Conservation (phyloP, 345 rosid species). For the Raphanus raphanistrum region DNA sequence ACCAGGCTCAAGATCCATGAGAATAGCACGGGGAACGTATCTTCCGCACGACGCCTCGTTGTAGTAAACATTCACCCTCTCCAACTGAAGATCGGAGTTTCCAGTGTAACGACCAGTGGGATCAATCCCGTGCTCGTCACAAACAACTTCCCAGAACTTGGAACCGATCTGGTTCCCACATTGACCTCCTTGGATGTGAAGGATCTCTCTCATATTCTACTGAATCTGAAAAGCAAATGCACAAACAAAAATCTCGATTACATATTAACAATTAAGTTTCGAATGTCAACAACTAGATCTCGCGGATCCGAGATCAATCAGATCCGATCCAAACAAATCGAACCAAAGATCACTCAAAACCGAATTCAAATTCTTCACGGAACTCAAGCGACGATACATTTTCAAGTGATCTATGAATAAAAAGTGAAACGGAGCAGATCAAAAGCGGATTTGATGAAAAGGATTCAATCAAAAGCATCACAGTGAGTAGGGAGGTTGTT, state of each 20-base stretch:
- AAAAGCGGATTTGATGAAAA: neutral
- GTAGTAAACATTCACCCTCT: slow-evolving; percentile 73
- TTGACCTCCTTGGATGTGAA: slow-evolving; percentile 76
- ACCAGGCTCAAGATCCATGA: slow-evolving; percentile 83
- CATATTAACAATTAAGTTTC: neutral
- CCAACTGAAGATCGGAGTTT: slow-evolving; percentile 62
- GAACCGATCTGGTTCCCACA: slow-evolving; percentile 85
- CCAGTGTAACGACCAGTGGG: slow-evolving; percentile 75
- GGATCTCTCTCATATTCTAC: slow-evolving; percentile 69
- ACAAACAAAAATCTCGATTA: slow-evolving; percentile 18
- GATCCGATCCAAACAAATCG: slow-evolving; percentile 23
- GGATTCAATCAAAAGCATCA: slow-evolving; percentile 9
- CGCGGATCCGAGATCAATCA: slow-evolving; percentile 16
- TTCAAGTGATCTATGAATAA: neutral
- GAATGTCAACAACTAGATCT: neutral
- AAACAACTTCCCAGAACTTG: slow-evolving; percentile 80
- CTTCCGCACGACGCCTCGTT: slow-evolving; percentile 81
- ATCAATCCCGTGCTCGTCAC: slow-evolving; percentile 81
- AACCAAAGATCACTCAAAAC: neutral
- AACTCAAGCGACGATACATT: neutral
- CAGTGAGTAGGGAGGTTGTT: neutral
- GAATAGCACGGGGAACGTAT: slow-evolving; percentile 70
- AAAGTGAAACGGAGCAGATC: no score
- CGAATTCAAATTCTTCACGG: slow-evolving; percentile 6
- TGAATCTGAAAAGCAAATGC: slow-evolving; percentile 7